These are phyloP conservation scores for Pseudisothecium myosuroides DNA, from an alignment of 225 moss, liverwort and hornwort species.

Conservation along the genomic window DNA sequence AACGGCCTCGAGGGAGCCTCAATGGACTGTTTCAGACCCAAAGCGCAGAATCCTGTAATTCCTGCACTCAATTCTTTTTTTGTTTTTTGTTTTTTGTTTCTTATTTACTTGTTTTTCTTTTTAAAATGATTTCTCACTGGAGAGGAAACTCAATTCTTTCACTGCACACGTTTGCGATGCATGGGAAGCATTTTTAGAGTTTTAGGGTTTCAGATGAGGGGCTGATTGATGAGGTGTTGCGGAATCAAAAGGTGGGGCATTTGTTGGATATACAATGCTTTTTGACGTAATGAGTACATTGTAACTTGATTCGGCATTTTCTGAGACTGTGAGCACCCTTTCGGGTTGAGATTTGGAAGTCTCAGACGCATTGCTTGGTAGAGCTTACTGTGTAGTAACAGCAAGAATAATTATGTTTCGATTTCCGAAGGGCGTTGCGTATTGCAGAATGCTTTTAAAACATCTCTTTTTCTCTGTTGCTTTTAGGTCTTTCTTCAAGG, in stretches of 20 bases:
- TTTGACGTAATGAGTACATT: neutral
- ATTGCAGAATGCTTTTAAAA: neutral
- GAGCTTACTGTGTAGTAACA: neutral
- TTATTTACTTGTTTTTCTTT: no score
- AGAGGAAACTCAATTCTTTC: neutral
- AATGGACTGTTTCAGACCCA: neutral
- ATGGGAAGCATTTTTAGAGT: neutral
- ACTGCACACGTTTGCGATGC: neutral
- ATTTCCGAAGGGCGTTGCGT: neutral
- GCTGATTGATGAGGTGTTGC: neutral
- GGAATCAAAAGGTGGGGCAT: neutral
- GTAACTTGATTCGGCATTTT: neutral
- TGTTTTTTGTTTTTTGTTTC: no score
- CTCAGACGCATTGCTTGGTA: neutral
- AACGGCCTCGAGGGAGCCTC: neutral
- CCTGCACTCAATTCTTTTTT: neutral
- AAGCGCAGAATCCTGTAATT: neutral
- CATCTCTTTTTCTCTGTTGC: neutral
- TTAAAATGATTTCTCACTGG: neutral
- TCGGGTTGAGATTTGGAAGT: neutral
- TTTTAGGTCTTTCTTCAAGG: conserved; percentile 20
- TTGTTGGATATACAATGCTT: neutral
- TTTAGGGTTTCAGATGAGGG: neutral
- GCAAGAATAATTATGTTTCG: neutral
- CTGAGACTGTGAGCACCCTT: neutral